phyloP scores from a whole-genome alignment of 208 protist genomes.

The Angomonas deanei region DNA sequence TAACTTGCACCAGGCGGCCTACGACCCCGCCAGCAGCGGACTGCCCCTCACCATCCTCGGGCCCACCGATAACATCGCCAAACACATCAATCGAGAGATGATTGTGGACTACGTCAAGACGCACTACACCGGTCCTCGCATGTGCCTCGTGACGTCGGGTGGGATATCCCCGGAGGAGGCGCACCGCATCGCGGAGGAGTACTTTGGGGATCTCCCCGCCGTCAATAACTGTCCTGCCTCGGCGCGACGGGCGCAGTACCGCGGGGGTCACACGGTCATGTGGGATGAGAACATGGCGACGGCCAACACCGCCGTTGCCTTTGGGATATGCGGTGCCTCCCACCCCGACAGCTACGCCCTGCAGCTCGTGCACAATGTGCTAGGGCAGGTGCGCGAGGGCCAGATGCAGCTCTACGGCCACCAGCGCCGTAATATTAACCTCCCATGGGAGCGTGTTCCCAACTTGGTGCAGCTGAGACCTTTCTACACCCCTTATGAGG shows the following conservation, averaged over 20 bases:
- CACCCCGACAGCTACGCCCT: slow-evolving; percentile 91
- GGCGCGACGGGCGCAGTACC: slow-evolving; percentile 33
- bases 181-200: slow-evolving; percentile 83
- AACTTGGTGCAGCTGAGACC: slow-evolving; percentile 75
- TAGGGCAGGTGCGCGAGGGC: slow-evolving; percentile 90
- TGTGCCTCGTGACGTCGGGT: slow-evolving; percentile 95
- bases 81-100: slow-evolving; percentile 83
- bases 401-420: slow-evolving; percentile 63
- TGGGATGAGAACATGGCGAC: slow-evolving; percentile 78
- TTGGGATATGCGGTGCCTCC: slow-evolving; percentile 78
- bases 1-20: slow-evolving; percentile 94
- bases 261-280: slow-evolving; percentile 62
- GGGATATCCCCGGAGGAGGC: slow-evolving; percentile 94
- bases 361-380: slow-evolving; percentile 91
- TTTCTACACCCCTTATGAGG: slow-evolving; percentile 90
- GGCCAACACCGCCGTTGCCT: slow-evolving; percentile 76
- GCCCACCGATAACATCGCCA: slow-evolving; percentile 94
- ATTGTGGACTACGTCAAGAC: slow-evolving; percentile 89
- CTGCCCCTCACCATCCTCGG: slow-evolving; percentile 98
- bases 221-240: slow-evolving; percentile 56
- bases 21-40: slow-evolving; percentile 81
- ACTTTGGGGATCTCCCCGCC: slow-evolving; percentile 82
- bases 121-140: slow-evolving; percentile 97
- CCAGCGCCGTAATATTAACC: slow-evolving; percentile 61
- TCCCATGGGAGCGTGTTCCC: slow-evolving; percentile 58